Percentiles rank a stretch among this genome's conserved stretches.
Conservation (phyloP, 164 flowering plant species). For the Taxillus chinensis region DNA sequence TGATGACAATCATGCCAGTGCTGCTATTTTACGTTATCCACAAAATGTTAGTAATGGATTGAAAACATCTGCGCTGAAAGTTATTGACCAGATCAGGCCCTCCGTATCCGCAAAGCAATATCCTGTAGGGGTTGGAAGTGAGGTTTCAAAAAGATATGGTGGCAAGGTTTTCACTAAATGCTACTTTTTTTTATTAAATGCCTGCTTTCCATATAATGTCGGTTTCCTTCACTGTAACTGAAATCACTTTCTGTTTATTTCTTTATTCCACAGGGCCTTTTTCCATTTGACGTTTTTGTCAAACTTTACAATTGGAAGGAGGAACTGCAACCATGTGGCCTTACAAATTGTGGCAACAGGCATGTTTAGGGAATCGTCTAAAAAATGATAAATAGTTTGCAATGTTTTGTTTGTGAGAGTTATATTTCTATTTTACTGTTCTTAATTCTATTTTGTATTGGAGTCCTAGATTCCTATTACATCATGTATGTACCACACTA, state of each 20-base stretch:
- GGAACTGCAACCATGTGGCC: slow-evolving; percentile 78
- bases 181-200: too few species aligned
- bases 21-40: slow-evolving; percentile 16
- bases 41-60: slow-evolving; percentile 32
- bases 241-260: background rate
- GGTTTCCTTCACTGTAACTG: background rate
- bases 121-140: slow-evolving; percentile 24
- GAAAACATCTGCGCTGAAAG: slow-evolving; percentile 53
- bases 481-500: too few species aligned
- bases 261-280: slow-evolving; percentile 43
- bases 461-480: too few species aligned
- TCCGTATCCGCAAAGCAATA: slow-evolving; percentile 33
- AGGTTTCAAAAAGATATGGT: slow-evolving; percentile 25
- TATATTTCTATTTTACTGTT: too few species aligned
- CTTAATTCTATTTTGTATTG: too few species aligned
- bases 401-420: too few species aligned
- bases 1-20: slow-evolving; percentile 8
- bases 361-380: slow-evolving; percentile 8
- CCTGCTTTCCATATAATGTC: background rate
- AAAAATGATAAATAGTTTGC: too few species aligned
- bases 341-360: slow-evolving; percentile 91
- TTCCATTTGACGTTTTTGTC: slow-evolving; percentile 59
- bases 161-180: slow-evolving; percentile 32
- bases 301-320: slow-evolving; percentile 65
- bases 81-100: slow-evolving; percentile 46